Base-by-base conservation (phyloP, 768 basidiomycete species). In the Lanmaoa rubissima region DNA sequence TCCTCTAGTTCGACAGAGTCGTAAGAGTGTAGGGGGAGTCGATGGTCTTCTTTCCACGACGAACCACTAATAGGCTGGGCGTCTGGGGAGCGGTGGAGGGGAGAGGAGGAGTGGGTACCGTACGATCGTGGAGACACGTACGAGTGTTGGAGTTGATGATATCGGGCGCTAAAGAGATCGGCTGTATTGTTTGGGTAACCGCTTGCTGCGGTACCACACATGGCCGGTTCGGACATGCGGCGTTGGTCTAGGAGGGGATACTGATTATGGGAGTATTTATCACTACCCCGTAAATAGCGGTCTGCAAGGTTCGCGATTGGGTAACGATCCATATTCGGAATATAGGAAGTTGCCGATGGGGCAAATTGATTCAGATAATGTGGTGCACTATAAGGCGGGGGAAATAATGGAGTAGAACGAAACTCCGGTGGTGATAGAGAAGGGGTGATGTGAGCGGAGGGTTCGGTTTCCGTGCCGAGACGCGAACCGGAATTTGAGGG, bases 191-290 rank as follows among this genome's bases (percentile, higher is more conserved):
- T 52, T 53, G 74, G 52, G 43, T 75, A 65, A 50, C 71, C 59
- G 41, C 74, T 61, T 65, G 82, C 76, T 51, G 77, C 60, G 68
- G 75, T 76, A 62, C 75, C 64, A 58, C 79, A 76, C 59, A 81
- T 74, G 53, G 82, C 73, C 46, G 86, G 84, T 68, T 87, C 85
- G 65, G 86, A 87, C 82, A 86, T 84, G 69, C 86, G 82, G 66
- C 85, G 77, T 51, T 83, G 82, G 74, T 85, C 84, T 55, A 80
- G 71, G 60, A 76, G 67, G 55, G 74, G 61, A 65, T 63, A 59
- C 65, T 63, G 70, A 69, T 64, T 71, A 63, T 67, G 70, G 61
- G 69, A 58, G 66, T 73, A 63, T 67, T 68, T 70, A 69, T 71
- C 71, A 58, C 53, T 69, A 57, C 64, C 65, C 67, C 75, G 78